Percentiles rank a stretch among this genome's conserved stretches.
phyloP scores from a whole-genome alignment of 805 yeast species.

The Maudiozyma pseudohumilis region DNA sequence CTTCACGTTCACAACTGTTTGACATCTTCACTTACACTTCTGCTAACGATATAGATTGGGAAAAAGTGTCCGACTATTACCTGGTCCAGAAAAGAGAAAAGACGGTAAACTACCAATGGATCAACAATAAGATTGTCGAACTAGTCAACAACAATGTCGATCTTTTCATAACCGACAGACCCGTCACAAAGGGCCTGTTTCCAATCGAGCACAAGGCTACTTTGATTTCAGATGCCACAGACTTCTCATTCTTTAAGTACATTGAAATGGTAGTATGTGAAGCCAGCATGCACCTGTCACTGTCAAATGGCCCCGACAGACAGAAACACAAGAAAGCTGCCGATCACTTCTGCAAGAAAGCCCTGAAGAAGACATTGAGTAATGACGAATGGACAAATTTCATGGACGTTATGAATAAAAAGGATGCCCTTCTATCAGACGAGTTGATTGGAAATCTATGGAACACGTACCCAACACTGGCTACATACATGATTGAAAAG shows the following conservation, averaged over 20 bases:
- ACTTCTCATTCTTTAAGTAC: conserved; percentile 12
- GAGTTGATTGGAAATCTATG: conserved; percentile 18
- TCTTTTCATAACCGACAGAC: not conserved
- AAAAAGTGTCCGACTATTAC: conserved; percentile 32
- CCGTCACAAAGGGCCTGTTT: conserved; percentile 1
- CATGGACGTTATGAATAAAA: conserved; percentile 5
- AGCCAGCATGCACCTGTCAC: conserved; percentile 8
- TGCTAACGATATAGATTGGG: conserved; percentile 20
- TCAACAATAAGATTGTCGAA: not conserved
- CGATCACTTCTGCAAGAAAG: conserved; percentile 14
- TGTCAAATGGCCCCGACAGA: not conserved
- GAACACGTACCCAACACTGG: conserved; percentile 23
- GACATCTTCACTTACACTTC: conserved; percentile 33
- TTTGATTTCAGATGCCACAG: not conserved
- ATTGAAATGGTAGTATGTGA: conserved; percentile 19
- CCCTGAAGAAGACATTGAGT: conserved; percentile 12
- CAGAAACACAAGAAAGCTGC: not conserved
- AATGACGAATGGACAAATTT: conserved; percentile 10
- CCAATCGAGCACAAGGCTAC: not conserved
- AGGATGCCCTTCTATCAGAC: conserved; percentile 10
- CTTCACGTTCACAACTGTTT: conserved; percentile 34
- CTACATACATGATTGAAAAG: conserved; percentile 16
- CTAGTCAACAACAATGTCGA: conserved; percentile 1
- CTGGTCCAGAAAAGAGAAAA: conserved; percentile 30
- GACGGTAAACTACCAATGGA: conserved; percentile 1